These are phyloP conservation scores for Escovopsis sp. DNA, from an alignment of 2,329 filamentous ascomycete genomes.

Conservation along the genomic window DNA sequence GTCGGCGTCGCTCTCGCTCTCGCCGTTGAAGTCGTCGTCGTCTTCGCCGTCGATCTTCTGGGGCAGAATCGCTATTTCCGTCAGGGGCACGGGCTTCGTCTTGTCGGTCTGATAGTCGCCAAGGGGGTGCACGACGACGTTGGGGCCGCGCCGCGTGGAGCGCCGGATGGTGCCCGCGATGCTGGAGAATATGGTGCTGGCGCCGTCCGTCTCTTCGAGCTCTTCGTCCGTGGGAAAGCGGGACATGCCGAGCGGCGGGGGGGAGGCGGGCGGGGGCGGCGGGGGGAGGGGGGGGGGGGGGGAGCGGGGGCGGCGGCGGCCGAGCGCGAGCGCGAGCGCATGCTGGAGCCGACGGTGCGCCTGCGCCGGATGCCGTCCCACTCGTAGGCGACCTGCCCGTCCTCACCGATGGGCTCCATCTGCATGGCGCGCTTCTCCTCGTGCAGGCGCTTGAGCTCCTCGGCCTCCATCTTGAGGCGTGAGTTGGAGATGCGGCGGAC, in stretches of 20 bases:
- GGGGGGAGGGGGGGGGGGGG: constrained; percentile 13
- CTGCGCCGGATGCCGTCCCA: constrained; percentile 84
- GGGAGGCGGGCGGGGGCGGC: constrained; percentile 12
- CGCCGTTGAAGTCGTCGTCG: constrained; percentile 19
- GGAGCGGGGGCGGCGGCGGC: constrained; percentile 3
- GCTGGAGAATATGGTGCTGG: constrained; percentile 36
- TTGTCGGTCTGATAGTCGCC: constrained; percentile 26
- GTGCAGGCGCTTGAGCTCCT: constrained; percentile 64
- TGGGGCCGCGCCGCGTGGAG: constrained; percentile 20
- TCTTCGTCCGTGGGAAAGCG: constrained; percentile 56
- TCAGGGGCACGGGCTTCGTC: constrained; percentile 43
- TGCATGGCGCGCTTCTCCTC: constrained; percentile 60
- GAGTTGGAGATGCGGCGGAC: constrained; percentile 66
- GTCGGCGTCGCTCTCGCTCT: constrained; percentile 8
- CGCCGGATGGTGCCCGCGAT: constrained; percentile 38
- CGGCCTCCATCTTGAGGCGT: constrained; percentile 62
- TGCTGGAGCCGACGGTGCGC: constrained; percentile 33
- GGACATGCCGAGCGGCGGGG: constrained; percentile 59
- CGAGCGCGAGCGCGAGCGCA: constrained; percentile 11
- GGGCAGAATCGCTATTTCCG: constrained; percentile 39
- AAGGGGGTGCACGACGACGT: constrained; percentile 14
- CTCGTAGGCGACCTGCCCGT: constrained; percentile 56
- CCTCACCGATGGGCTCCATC: constrained; percentile 63
- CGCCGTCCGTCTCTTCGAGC: constrained; percentile 35
- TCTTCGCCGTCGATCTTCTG: constrained; percentile 20